Evolutionary conservation across 2,329 filamentous ascomycete genomes (phyloP).

Genomic region (Triangularia verruculosa): DNA sequence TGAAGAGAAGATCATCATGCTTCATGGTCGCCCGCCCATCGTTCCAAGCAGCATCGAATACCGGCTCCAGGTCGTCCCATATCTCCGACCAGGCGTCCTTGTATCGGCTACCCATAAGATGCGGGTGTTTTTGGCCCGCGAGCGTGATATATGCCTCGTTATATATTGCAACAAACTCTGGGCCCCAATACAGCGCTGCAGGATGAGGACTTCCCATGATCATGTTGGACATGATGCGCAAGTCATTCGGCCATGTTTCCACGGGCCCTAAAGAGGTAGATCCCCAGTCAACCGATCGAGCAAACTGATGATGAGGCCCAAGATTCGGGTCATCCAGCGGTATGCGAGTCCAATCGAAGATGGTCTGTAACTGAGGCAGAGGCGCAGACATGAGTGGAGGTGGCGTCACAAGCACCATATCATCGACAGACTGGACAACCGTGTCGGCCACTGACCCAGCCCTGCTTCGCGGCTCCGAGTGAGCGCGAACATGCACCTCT

Average conservation of each 20-base stretch:
- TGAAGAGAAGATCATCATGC: constrained; percentile 74
- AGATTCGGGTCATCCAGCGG: constrained; percentile 57
- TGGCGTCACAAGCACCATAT: constrained; percentile 27
- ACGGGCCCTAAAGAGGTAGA: constrained; percentile 72
- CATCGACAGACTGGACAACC: constrained; percentile 22
- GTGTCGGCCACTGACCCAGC: constrained; percentile 24
- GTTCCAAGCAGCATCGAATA: constrained; percentile 64
- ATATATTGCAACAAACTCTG: constrained; percentile 66
- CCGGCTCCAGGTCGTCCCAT: constrained; percentile 66
- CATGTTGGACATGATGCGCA: constrained; percentile 76
- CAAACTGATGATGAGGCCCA: constrained; percentile 69
- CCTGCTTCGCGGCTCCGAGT: constrained; percentile 28
- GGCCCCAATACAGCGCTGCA: constrained; percentile 76
- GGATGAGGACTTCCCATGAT: constrained; percentile 78
- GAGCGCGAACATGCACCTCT: constrained; percentile 19
- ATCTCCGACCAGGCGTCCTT: constrained; percentile 69
- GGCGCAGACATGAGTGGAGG: constrained; percentile 20
- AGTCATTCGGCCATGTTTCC: constrained; percentile 66
- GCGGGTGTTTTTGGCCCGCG: constrained; percentile 73
- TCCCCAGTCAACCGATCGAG: constrained; percentile 69
- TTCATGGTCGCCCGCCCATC: constrained; percentile 81
- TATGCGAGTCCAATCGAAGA: constrained; percentile 80
- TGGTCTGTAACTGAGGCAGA: constrained; percentile 42
- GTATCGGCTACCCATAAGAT: constrained; percentile 71
- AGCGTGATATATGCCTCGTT: constrained; percentile 70